These are phyloP conservation scores for Tagetes patula DNA, from an alignment of 129 eudicot species.

Conservation along the genomic window DNA sequence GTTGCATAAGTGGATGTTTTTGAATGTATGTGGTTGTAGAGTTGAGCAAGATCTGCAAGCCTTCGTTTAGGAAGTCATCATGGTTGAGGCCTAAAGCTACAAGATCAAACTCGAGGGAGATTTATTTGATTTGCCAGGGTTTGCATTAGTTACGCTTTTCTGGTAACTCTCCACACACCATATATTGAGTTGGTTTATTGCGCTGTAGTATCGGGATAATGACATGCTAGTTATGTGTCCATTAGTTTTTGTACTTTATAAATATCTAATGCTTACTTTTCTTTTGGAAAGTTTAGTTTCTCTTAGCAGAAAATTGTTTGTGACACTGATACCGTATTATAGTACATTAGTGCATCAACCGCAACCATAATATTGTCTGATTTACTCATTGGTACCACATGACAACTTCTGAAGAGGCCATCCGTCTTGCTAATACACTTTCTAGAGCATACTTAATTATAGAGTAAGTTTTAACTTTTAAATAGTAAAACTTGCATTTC, in stretches of 20 bases:
- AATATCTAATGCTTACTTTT: background rate
- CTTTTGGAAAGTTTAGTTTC: background rate
- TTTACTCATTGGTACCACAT: background rate
- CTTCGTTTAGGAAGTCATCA: conserved; percentile 70
- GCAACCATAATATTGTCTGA: background rate
- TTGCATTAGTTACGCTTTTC: conserved; percentile 32
- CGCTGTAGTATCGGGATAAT: background rate
- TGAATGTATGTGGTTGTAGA: conserved; percentile 42
- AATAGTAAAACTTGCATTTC: too few relatives aligned
- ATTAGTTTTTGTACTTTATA: background rate
- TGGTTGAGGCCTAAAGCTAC: conserved; percentile 97
- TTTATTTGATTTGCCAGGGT: conserved; percentile 83
- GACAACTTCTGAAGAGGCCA: too few relatives aligned
- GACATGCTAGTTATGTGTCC: background rate
- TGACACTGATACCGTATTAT: background rate
- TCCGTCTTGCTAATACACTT: too few relatives aligned
- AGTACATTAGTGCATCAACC: background rate
- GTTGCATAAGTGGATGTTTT: background rate
- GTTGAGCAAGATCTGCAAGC: conserved; percentile 73
- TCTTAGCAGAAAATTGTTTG: background rate
- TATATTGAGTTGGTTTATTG: background rate
- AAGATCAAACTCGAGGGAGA: conserved; percentile 81
- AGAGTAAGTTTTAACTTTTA: too few relatives aligned
- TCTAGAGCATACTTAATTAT: too few relatives aligned
- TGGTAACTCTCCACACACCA: background rate